Percentiles rank a stretch among this genome's conserved stretches.
Evolutionary conservation across 768 basidiomycete genomes (phyloP).

Genomic region (Inosperma sp.): DNA sequence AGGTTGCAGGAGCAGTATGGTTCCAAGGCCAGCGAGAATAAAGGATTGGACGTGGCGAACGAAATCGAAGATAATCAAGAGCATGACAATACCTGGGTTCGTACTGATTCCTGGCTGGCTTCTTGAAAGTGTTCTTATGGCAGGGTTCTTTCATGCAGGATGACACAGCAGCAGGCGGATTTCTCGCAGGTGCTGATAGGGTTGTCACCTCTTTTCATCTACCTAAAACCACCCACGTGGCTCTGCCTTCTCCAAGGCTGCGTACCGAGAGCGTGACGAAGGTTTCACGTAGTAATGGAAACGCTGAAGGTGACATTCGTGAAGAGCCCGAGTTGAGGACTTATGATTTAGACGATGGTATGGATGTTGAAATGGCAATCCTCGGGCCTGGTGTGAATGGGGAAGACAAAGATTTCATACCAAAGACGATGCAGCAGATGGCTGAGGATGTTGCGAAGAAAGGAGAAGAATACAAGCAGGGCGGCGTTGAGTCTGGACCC

Average conservation of each 20-base stretch:
- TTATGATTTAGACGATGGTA: slow-evolving; percentile 35
- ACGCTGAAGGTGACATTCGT: slow-evolving; percentile 14
- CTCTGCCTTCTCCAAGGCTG: slow-evolving; percentile 21
- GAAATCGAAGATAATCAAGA: too few relatives aligned
- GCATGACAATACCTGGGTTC: slow-evolving; percentile 12
- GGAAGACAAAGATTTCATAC: slow-evolving; percentile 12
- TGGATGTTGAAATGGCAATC: slow-evolving; percentile 28
- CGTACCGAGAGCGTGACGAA: not conserved
- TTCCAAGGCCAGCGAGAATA: slow-evolving; percentile 22
- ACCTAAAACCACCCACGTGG: slow-evolving; percentile 50
- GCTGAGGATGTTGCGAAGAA: slow-evolving; percentile 41
- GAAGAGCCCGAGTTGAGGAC: slow-evolving; percentile 28
- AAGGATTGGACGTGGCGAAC: slow-evolving; percentile 5
- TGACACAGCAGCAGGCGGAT: slow-evolving; percentile 50
- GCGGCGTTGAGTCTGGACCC: slow-evolving; percentile 2
- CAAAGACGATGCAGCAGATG: slow-evolving; percentile 64
- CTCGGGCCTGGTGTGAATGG: slow-evolving; percentile 3
- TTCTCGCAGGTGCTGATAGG: slow-evolving; percentile 60
- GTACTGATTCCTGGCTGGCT: not conserved
- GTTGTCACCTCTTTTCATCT: slow-evolving; percentile 71
- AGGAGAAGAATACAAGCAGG: slow-evolving; percentile 6
- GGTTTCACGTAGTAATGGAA: slow-evolving; percentile 1
- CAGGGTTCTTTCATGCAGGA: slow-evolving; percentile 15
- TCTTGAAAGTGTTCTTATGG: not conserved
- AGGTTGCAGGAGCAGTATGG: slow-evolving; percentile 52